A percentile compares a stretch with the other conserved stretches of the same genome.
Conservation (phyloP, 176 grass and related monocot genomes). For the Canna indica region DNA sequence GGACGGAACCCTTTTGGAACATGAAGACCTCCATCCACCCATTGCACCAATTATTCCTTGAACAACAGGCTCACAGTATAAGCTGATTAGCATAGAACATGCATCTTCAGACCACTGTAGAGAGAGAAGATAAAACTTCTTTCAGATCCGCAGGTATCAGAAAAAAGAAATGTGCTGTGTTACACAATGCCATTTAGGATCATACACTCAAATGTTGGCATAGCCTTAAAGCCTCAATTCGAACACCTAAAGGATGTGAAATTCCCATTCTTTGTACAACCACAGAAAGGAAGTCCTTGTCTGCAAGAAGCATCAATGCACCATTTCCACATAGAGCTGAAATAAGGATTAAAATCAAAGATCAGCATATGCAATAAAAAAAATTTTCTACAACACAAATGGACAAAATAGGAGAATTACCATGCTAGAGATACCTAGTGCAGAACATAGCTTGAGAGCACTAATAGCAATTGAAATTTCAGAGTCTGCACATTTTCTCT, state of each 20-base stretch:
- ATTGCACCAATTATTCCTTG: slow-evolving; percentile 53
- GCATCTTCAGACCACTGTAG: slow-evolving; percentile 48
- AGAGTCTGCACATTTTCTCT: slow-evolving; percentile 24
- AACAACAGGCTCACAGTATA: slow-evolving; percentile 36
- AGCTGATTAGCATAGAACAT: slow-evolving; percentile 26
- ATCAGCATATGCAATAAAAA: background rate
- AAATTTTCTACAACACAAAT: background rate
- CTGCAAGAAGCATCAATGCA: slow-evolving; percentile 41
- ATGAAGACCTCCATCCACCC: slow-evolving; percentile 23
- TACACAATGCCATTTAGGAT: slow-evolving; percentile 21
- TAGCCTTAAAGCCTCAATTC: slow-evolving; percentile 52
- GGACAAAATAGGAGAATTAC: slow-evolving; percentile 38
- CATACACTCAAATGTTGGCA: slow-evolving; percentile 50
- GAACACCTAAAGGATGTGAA: slow-evolving; percentile 26
- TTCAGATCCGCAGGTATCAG: slow-evolving; percentile 14
- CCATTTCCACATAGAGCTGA: slow-evolving; percentile 79
- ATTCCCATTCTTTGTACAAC: slow-evolving; percentile 34
- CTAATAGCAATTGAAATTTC: slow-evolving; percentile 32
- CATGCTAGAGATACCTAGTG: slow-evolving; percentile 64
- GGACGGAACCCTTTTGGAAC: slow-evolving; percentile 5
- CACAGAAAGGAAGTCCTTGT: slow-evolving; percentile 36
- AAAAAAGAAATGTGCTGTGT: background rate
- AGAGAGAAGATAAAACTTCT: background rate
- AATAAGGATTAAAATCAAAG: slow-evolving; percentile 13
- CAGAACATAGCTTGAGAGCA: slow-evolving; percentile 57